These are phyloP conservation scores for Eragrostis curvula DNA, from an alignment of 176 grass and related monocot genomes.

Conservation along the genomic window DNA sequence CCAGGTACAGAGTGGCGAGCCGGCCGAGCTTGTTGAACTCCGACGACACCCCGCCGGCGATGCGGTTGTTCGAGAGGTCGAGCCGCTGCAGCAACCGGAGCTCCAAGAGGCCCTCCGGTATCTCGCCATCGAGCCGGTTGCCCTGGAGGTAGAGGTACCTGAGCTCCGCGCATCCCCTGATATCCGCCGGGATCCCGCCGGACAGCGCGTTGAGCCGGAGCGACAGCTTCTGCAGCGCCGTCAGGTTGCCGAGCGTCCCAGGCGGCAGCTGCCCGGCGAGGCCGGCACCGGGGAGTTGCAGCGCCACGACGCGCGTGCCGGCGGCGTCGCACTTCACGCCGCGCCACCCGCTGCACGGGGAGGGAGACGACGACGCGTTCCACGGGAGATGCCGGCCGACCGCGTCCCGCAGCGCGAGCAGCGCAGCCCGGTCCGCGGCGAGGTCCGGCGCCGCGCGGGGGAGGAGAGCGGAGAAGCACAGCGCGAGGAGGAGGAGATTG, in stretches of 20 bases:
- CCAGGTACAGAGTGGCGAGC: conserved; percentile 52
- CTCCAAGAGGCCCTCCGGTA: conserved; percentile 59
- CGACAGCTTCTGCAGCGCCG: conserved; percentile 56
- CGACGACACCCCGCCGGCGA: conserved; percentile 44
- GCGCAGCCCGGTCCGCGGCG: conserved; percentile 60
- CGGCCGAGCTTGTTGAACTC: conserved; percentile 58
- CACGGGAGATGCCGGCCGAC: conserved; percentile 49
- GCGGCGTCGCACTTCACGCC: conserved; percentile 57
- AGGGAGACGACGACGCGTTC: conserved; percentile 22
- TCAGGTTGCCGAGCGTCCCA: conserved; percentile 69
- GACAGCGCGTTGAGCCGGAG: conserved; percentile 70
- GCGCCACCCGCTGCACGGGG: conserved; percentile 66
- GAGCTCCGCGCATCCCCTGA: conserved; percentile 55
- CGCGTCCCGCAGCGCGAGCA: conserved; percentile 59
- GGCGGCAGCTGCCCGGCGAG: conserved; percentile 46
- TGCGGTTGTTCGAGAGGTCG: conserved; percentile 50
- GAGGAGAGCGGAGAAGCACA: background rate
- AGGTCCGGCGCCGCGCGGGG: conserved; percentile 39
- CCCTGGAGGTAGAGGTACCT: conserved; percentile 44
- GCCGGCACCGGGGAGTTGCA: conserved; percentile 49
- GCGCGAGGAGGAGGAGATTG: background rate
- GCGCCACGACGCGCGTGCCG: conserved; percentile 43
- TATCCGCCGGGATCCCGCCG: conserved; percentile 67
- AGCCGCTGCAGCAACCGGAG: conserved; percentile 57
- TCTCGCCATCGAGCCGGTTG: conserved; percentile 53